phyloP scores from a whole-genome alignment of 345 rosid species.

The Zanthoxylum bungeanum region DNA sequence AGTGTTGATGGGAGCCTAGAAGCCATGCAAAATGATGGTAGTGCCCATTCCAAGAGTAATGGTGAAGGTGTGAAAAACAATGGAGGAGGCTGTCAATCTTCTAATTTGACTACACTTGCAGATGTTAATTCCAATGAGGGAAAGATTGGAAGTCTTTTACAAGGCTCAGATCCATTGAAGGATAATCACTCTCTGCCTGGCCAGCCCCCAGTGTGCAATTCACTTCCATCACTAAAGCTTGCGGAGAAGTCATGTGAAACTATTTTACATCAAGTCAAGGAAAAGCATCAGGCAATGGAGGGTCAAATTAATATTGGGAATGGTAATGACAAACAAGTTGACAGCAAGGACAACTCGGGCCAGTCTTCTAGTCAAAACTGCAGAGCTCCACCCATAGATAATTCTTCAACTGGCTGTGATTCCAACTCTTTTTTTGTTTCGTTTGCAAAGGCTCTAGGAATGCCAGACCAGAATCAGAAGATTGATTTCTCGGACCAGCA shows the following conservation, averaged over 20 bases:
- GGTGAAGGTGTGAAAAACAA: constrained; percentile 29
- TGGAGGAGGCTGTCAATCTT: constrained; percentile 37
- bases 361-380: constrained; percentile 44
- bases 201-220: constrained; percentile 37
- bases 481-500: constrained; percentile 48
- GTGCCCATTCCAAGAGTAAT: constrained; percentile 18
- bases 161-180: constrained; percentile 28
- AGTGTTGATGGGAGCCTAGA: constrained; percentile 26
- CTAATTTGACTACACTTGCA: constrained; percentile 28
- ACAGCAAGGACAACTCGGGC: constrained; percentile 36
- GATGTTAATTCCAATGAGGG: constrained; percentile 34
- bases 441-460: constrained; percentile 37
- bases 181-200: constrained; percentile 27
- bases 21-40: constrained; percentile 31
- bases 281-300: constrained; percentile 22
- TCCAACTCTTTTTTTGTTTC: constrained; percentile 34
- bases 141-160: constrained; percentile 24
- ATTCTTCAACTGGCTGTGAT: constrained; percentile 32
- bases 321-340: constrained; percentile 30
- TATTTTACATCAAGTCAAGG: constrained; percentile 20
- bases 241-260: constrained; percentile 33
- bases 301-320: constrained; percentile 17
- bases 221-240: constrained; percentile 30
- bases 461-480: constrained; percentile 39
- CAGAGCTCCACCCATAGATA: constrained; percentile 26